Evolutionary conservation across 1,284 basidiomycete genomes (phyloP).

Genomic region (Cerrena zonata): DNA sequence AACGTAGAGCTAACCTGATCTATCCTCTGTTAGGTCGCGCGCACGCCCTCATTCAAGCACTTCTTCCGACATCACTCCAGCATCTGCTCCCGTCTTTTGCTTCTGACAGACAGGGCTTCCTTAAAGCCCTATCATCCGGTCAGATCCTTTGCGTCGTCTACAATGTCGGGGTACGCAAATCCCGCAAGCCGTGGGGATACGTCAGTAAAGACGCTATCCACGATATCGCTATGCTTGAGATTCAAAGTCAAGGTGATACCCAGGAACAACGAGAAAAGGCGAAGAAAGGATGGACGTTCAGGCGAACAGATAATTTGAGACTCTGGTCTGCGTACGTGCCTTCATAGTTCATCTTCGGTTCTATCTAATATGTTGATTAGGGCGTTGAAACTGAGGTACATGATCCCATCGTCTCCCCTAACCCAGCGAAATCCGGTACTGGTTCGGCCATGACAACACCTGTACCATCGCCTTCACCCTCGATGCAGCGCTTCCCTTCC

Average conservation of each 20-base stretch:
- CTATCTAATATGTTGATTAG: constrained; percentile 32
- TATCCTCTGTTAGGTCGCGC: no score
- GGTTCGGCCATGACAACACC: constrained; percentile 17
- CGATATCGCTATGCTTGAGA: constrained; percentile 64
- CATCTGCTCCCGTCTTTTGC: constrained; percentile 37
- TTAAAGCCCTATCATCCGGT: constrained; percentile 66
- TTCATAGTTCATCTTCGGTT: constrained; percentile 2
- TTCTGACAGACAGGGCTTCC: constrained; percentile 37
- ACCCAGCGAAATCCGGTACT: constrained; percentile 24
- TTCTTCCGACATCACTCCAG: constrained; percentile 40
- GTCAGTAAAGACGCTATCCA: constrained; percentile 74
- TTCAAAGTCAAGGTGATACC: constrained; percentile 29
- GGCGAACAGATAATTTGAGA: constrained; percentile 75
- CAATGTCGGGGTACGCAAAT: constrained; percentile 73
- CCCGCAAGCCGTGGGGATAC: constrained; percentile 82
- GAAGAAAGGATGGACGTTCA: constrained; percentile 66
- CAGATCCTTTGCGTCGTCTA: constrained; percentile 77
- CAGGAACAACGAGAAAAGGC: constrained; percentile 30
- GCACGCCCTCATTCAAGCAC: constrained; percentile 49
- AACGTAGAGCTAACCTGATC: no score
- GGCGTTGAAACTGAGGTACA: constrained; percentile 75
- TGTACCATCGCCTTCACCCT: constrained; percentile 24
- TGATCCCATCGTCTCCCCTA: constrained; percentile 61
- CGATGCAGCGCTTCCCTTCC: constrained; percentile 26
- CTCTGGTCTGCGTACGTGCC: constrained; percentile 72